These are phyloP conservation scores for Colletotrichum gloeosporioides DNA, from an alignment of 2,329 filamentous ascomycete genomes.

Conservation along the genomic window DNA sequence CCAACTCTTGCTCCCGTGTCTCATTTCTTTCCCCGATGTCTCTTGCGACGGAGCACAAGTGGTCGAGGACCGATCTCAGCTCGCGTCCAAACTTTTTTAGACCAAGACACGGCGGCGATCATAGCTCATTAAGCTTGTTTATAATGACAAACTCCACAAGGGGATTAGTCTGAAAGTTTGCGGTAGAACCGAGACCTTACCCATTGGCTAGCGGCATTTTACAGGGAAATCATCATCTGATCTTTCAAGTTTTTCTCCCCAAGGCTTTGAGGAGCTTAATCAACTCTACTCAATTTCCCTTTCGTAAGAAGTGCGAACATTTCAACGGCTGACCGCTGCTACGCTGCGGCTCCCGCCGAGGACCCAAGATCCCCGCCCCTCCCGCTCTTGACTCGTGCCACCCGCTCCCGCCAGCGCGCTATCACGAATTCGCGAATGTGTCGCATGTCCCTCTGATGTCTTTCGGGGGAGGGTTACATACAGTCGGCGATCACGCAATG, in stretches of 20 bases:
- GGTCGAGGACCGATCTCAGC: not conserved
- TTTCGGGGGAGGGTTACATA: not conserved
- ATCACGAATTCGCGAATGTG: not conserved
- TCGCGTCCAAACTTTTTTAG: not conserved
- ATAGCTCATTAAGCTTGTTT: not conserved
- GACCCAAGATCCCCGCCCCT: not conserved
- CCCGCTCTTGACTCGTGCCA: not conserved
- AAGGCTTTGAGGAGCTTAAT: not conserved
- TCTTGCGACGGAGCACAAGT: not conserved
- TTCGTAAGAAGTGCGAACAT: not conserved
- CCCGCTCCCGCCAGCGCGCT: not conserved
- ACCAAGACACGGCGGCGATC: not conserved
- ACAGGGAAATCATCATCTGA: not conserved
- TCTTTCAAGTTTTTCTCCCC: not conserved
- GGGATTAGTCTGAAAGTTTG: not conserved
- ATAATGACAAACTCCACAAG: not conserved
- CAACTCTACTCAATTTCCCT: not conserved
- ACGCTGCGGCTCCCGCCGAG: not conserved
- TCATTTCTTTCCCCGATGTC: not conserved
- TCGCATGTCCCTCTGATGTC: not conserved
- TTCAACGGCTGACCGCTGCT: not conserved
- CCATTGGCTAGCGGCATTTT: not conserved
- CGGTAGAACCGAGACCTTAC: not conserved
- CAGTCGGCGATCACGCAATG: not conserved
- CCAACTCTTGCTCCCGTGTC: not conserved